Conservation (phyloP, 768 basidiomycete species). For the Leucocoprinus leucothites region DNA sequence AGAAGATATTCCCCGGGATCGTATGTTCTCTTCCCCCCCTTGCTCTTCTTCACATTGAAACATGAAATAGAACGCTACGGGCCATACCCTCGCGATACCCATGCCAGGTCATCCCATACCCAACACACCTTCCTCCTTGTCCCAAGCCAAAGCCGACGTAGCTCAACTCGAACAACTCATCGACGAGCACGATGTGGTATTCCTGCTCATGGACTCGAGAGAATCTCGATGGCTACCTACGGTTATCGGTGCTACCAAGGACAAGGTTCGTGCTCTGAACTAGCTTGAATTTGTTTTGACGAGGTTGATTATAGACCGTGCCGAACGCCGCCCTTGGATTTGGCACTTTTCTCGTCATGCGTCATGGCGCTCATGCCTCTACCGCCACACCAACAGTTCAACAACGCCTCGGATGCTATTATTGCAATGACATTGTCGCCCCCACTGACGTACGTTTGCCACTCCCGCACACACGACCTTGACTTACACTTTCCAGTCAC, state of each 20-base stretch:
- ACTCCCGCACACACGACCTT: slow-evolving; percentile 2
- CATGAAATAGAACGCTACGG: slow-evolving; percentile 67
- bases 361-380: slow-evolving; percentile 73
- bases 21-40: slow-evolving; percentile 44
- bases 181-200: slow-evolving; percentile 85
- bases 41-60: neutral
- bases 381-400: slow-evolving; percentile 24
- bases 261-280: slow-evolving; percentile 67
- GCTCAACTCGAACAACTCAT: slow-evolving; percentile 71
- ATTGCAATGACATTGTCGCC: slow-evolving; percentile 97
- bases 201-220: slow-evolving; percentile 96
- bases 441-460: slow-evolving; percentile 72
- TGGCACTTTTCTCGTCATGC: slow-evolving; percentile 95
- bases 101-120: slow-evolving; percentile 98
- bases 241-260: slow-evolving; percentile 77
- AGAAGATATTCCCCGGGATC: slow-evolving; percentile 90
- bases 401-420: slow-evolving; percentile 87
- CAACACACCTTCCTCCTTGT: slow-evolving; percentile 39
- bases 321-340: slow-evolving; percentile 95
- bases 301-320: slow-evolving; percentile 62
- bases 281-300: too few relatives aligned
- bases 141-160: slow-evolving; percentile 66
- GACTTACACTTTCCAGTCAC: slow-evolving; percentile 25
- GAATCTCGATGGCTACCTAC: slow-evolving; percentile 98
- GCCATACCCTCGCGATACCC: slow-evolving; percentile 78